These are phyloP conservation scores for Aureobasidium sp. DNA, from an alignment of 2,329 filamentous ascomycete species.

Conservation along the genomic window DNA sequence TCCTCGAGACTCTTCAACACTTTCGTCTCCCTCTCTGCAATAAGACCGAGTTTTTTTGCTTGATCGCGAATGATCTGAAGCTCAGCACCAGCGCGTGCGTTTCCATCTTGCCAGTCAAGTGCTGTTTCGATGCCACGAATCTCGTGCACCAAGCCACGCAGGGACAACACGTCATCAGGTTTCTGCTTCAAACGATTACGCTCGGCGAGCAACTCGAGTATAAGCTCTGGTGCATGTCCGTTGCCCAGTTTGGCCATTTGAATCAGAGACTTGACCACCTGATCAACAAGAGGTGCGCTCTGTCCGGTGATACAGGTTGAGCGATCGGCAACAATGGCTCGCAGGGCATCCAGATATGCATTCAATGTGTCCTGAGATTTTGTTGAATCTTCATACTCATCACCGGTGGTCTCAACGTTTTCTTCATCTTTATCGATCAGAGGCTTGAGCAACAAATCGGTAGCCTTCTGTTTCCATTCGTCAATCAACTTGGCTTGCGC, in stretches of 20 bases:
- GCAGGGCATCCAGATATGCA: slow-evolving; percentile 72
- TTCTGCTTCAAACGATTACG: slow-evolving; percentile 39
- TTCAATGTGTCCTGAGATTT: slow-evolving; percentile 83
- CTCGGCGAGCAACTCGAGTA: slow-evolving; percentile 39
- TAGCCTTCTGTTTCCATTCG: slow-evolving; percentile 65
- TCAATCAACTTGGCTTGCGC: slow-evolving; percentile 62
- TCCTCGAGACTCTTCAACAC: slow-evolving; percentile 46
- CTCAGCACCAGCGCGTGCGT: slow-evolving; percentile 54
- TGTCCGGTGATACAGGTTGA: slow-evolving; percentile 68
- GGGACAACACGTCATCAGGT: slow-evolving; percentile 50
- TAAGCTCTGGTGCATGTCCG: slow-evolving; percentile 64
- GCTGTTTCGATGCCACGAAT: slow-evolving; percentile 55
- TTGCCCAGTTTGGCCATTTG: slow-evolving; percentile 42
- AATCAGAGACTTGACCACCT: slow-evolving; percentile 53
- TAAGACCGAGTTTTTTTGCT: slow-evolving; percentile 49
- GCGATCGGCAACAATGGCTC: slow-evolving; percentile 70
- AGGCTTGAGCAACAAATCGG: slow-evolving; percentile 62
- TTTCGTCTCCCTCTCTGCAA: slow-evolving; percentile 46
- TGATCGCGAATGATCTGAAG: slow-evolving; percentile 55
- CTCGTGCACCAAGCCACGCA: slow-evolving; percentile 62
- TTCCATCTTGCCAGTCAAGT: slow-evolving; percentile 50
- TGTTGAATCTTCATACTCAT: slow-evolving; percentile 83
- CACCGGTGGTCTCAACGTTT: slow-evolving; percentile 66
- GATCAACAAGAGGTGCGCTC: slow-evolving; percentile 62
- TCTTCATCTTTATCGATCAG: slow-evolving; percentile 74